A percentile compares a stretch with the other conserved stretches of the same genome.
Evolutionary conservation across 1,284 basidiomycete genomes (phyloP).

Genomic region (Boletellus dicymbophilus): DNA sequence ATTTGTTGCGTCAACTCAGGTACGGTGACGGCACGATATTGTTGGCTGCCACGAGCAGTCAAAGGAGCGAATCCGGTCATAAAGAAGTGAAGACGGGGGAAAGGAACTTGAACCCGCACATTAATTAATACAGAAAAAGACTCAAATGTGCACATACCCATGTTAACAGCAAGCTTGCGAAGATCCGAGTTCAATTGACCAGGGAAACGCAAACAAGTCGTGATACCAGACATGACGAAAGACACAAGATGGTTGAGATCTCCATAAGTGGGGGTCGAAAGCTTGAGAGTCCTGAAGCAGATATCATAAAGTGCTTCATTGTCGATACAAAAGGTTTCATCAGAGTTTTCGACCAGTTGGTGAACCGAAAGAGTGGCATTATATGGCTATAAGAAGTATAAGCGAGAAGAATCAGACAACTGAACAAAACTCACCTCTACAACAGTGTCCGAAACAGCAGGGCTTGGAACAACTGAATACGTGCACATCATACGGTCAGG

Average conservation of each 20-base stretch:
- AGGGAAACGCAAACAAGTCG: slow-evolving; percentile 96
- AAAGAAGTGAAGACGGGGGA: slow-evolving; percentile 99
- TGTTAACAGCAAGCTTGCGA: slow-evolving; percentile 97
- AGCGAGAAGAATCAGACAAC: neutral
- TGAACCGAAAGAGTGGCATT: slow-evolving; percentile 95
- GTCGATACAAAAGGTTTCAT: slow-evolving; percentile 96
- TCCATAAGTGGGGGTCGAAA: slow-evolving; percentile 91
- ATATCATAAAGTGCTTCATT: slow-evolving; percentile 99
- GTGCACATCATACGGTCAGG: slow-evolving; percentile 98
- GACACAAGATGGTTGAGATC: slow-evolving; percentile 98
- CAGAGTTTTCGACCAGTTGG: slow-evolving; percentile 95
- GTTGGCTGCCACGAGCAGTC: slow-evolving; percentile 90
- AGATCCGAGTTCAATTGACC: slow-evolving; percentile 99
- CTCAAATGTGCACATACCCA: slow-evolving; percentile 62
- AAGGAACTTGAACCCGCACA: slow-evolving; percentile 63
- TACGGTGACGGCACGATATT: slow-evolving; percentile 94
- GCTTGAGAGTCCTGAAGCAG: slow-evolving; percentile 96
- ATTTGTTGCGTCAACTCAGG: slow-evolving; percentile 97
- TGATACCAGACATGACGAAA: slow-evolving; percentile 97
- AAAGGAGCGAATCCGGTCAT: slow-evolving; percentile 97
- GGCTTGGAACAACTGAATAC: slow-evolving; percentile 94
- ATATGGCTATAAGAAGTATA: slow-evolving; percentile 66
- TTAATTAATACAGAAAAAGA: neutral
- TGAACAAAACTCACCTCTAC: slow-evolving; percentile 66
- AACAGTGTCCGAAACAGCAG: slow-evolving; percentile 97